Base-by-base conservation (phyloP, 2,329 filamentous ascomycete species). In the Davidsoniella eucalypti region DNA sequence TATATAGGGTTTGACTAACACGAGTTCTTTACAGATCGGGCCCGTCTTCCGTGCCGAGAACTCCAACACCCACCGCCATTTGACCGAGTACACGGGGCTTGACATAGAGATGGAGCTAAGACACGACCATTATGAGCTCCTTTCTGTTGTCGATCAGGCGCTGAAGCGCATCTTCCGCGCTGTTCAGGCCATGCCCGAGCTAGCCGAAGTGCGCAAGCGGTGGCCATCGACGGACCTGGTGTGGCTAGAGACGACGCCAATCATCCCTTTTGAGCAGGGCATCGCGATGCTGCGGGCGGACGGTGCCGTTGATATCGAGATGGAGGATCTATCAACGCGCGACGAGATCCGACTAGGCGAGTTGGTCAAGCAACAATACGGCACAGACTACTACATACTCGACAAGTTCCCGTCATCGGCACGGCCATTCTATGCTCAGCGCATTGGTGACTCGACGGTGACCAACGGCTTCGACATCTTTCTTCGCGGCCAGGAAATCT, bases 401-500 rank as follows among this genome's bases (percentile, higher is more conserved):
- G 88, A 95, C 72, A 94, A 93, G 61, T 95, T 95, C 69, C 88
- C 88, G 1, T 70, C 77, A 18, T 81, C 78, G 5, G 88, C 85
- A 2, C 78, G 88, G 41, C 88, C 88, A 0, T 94, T 95, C 66
- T 94, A 95, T 61, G 86, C 88, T 1, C 88, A 94, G 75, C 82
- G 82, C 25, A 85, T 94, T 55, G 70, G 80, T 14, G 77, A 93
- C 59, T 69, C 76, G 10, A 71, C 74, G 33, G 78, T 80, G 62
- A 95, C 88, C 47, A 94, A 94, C 62, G 94, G 88, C 0, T 95
- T 94, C 58, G 88, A 95, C 62, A 93, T 95, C 52, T 95, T 95
- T 67, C 75, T 94, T 41, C 82, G 88, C 26, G 88, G 88, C 0
- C 88, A 95, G 60, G 88, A 95, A 63, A 92, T 95, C 52, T 80